Base-by-base conservation (phyloP, 225 moss, liverwort and hornwort species). In the Straminergon stramineum region DNA sequence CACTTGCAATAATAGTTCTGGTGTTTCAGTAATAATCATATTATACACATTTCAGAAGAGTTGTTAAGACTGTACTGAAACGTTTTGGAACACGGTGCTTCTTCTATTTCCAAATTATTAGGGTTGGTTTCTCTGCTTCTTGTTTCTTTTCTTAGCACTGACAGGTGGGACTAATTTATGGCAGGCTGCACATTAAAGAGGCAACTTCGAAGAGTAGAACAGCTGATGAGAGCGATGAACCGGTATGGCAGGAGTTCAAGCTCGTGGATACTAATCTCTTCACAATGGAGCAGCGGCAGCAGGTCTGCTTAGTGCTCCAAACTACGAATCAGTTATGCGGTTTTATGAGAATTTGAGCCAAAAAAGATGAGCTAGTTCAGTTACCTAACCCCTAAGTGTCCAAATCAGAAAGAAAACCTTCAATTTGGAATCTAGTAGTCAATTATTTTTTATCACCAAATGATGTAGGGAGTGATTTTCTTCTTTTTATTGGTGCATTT, bases 221-320 rank as follows among this genome's bases (percentile, higher is more conserved):
- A 81, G 82, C 89, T 61, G 97, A 92, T 65, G 96, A 99, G 73
- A 88, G 86, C 84, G 94, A 97, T 90, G 91, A 93, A 86, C 94
- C 95, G 26, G 94, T 91, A 23, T 99, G 98, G 97, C 94, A 94
- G 89, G 98, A 99, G 77, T 95, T 96, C 89, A 96, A 96, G 90
- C 88, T 97, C 85, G 92, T 92, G 67, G 96, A 97, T 85, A 97
- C 91, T 77, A 99, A 93, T 92, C 91, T 96, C 45, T 95, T 93
- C 83, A 96, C 95, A 61, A 92, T 96, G 88, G 95, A 96, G 85
- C 94, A 91, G 90, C 93, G 95, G 89, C 98, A 97, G 93, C 97
- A 97, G 97, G 97, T 97, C 75, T 86, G 90, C 19, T 73, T 62
- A 86, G n/a, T 60, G 56, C 86, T 87, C 75, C 75, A 41, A 61